phyloP scores from a whole-genome alignment of 257 asterid species.

The Nicotiana tabacum region DNA sequence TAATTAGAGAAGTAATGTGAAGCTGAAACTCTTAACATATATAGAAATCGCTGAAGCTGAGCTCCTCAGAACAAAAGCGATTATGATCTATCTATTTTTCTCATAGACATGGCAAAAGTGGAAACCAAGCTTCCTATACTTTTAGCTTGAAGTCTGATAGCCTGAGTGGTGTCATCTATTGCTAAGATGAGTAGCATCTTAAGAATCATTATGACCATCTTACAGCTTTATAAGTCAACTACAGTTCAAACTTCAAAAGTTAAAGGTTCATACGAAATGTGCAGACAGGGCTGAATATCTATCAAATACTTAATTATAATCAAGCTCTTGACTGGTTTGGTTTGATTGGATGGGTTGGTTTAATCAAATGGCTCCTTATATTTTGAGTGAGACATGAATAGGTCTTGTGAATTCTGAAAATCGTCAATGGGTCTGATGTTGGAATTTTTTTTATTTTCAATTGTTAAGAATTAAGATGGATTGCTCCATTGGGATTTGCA shows the following conservation, averaged over 20 bases:
- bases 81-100: neutral
- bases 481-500: neutral
- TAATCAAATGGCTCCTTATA: neutral
- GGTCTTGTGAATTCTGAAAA: neutral
- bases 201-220: neutral
- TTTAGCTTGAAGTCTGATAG: neutral
- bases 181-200: neutral
- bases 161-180: neutral
- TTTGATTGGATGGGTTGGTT: neutral
- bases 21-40: neutral
- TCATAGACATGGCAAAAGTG: neutral
- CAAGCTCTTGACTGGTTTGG: neutral
- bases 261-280: slow-evolving; percentile 1
- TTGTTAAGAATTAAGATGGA: neutral
- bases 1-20: neutral
- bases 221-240: neutral
- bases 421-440: neutral
- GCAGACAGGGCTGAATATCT: neutral
- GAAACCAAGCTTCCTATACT: neutral
- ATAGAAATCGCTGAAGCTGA: neutral
- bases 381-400: neutral
- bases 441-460: neutral
- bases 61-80: neutral
- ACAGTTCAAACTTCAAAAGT: neutral
- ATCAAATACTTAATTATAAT: neutral